Evolutionary conservation across 2,329 filamentous ascomycete species (phyloP).

Genomic region (Thermothelomyces thermophilus): DNA sequence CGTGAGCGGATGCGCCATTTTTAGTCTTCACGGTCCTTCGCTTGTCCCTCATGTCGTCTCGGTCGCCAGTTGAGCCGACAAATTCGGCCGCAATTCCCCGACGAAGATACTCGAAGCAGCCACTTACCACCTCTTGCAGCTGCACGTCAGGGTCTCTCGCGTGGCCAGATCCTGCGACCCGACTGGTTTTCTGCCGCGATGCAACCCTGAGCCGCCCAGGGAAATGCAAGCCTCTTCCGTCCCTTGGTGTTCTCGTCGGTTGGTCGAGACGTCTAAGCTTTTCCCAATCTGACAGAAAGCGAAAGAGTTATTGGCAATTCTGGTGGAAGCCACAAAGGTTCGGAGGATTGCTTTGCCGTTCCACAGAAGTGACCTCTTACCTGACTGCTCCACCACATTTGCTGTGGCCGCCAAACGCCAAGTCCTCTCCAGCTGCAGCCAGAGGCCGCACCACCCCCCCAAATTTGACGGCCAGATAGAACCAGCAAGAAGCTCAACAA

Average conservation of each 20-base stretch:
- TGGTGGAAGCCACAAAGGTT: no score
- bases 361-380: no score
- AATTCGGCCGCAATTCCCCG: conserved; percentile 25
- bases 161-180: conserved; percentile 16
- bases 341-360: no score
- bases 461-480: no score
- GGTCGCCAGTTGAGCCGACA: conserved; percentile 17
- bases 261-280: no score
- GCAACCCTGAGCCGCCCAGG: conserved; percentile 6
- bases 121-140: conserved; percentile 14
- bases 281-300: no score
- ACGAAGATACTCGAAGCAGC: background rate
- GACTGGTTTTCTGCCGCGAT: conserved; percentile 15
- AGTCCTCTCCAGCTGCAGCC: no score
- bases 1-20: conserved; percentile 21
- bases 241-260: background rate
- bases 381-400: no score
- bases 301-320: no score
- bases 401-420: no score
- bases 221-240: background rate
- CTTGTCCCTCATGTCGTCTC: conserved; percentile 9
- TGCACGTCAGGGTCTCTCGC: conserved; percentile 10
- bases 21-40: background rate
- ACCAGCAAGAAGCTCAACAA: no score
- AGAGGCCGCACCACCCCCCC: no score